Conservation (phyloP, 345 rosid species). For the Carallia pectinifolia region DNA sequence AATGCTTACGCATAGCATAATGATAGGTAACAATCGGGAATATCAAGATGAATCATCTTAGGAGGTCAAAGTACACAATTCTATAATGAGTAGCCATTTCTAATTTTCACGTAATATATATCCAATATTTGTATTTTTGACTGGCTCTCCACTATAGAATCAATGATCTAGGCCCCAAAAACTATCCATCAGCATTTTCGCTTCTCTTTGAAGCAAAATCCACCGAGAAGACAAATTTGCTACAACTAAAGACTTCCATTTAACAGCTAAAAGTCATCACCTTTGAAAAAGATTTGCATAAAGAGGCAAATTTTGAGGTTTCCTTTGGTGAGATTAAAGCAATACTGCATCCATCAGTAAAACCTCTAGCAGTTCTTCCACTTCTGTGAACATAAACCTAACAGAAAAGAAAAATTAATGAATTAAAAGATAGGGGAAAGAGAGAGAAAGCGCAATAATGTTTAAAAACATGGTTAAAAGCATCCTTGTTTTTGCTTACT, state of each 20-base stretch:
- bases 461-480: slow-evolving; percentile 11
- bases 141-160: background rate
- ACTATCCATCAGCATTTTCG: slow-evolving; percentile 3
- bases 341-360: slow-evolving; percentile 90
- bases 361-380: slow-evolving; percentile 98
- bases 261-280: slow-evolving; percentile 28
- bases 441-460: slow-evolving; percentile 5
- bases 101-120: background rate
- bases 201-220: background rate
- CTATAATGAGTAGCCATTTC: no score
- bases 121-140: background rate
- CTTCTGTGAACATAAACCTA: slow-evolving; percentile 98
- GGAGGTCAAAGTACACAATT: background rate
- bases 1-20: background rate
- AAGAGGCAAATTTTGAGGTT: slow-evolving; percentile 71
- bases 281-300: slow-evolving; percentile 92
- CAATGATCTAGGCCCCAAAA: slow-evolving; percentile 3
- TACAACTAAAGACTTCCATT: background rate
- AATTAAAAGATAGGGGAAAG: slow-evolving; percentile 1
- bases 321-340: slow-evolving; percentile 78
- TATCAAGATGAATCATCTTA: background rate
- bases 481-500: slow-evolving; percentile 38
- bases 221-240: background rate
- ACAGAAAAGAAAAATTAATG: background rate
- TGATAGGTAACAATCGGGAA: background rate